These are phyloP conservation scores for Candida morakotiae DNA, from an alignment of 805 yeast species.

Conservation along the genomic window DNA sequence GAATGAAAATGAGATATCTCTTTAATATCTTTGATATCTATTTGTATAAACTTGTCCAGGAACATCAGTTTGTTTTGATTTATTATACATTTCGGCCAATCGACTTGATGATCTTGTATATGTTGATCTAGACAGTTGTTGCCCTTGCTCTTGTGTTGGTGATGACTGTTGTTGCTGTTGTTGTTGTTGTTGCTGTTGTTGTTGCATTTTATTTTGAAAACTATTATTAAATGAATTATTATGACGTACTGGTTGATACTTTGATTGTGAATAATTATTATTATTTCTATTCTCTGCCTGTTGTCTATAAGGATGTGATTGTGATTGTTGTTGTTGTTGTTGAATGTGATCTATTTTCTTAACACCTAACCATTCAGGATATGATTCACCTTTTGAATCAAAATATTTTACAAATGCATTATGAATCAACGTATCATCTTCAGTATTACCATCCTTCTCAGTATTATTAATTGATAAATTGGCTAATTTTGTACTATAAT, in stretches of 20 bases:
- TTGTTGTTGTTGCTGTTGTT: slow-evolving; percentile 4
- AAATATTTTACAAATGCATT: slow-evolving; percentile 39
- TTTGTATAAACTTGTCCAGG: slow-evolving; percentile 29
- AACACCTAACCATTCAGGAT: slow-evolving; percentile 44
- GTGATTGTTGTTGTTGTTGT: slow-evolving; percentile 9
- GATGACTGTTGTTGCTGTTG: slow-evolving; percentile 2
- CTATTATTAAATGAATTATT: slow-evolving; percentile 11
- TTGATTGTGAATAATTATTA: slow-evolving; percentile 8
- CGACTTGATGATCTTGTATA: slow-evolving; percentile 26
- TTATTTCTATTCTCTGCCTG: slow-evolving; percentile 5
- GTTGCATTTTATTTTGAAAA: slow-evolving; percentile 12
- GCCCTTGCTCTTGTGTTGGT: neutral
- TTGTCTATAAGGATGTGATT: slow-evolving; percentile 1
- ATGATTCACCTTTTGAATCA: slow-evolving; percentile 26
- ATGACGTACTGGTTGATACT: slow-evolving; percentile 13
- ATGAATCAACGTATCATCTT: slow-evolving; percentile 39
- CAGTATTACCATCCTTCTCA: slow-evolving; percentile 37
- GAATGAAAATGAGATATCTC: no score
- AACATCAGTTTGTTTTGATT: slow-evolving; percentile 33
- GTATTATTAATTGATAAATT: slow-evolving; percentile 27
- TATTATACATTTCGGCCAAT: slow-evolving; percentile 37
- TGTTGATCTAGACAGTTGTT: slow-evolving; percentile 9
- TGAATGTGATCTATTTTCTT: slow-evolving; percentile 5
- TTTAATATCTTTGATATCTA: slow-evolving; percentile 12
- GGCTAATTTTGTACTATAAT: slow-evolving; percentile 34